Conservation (phyloP, 768 basidiomycete genomes). For the Strobilomyces dryophilus region DNA sequence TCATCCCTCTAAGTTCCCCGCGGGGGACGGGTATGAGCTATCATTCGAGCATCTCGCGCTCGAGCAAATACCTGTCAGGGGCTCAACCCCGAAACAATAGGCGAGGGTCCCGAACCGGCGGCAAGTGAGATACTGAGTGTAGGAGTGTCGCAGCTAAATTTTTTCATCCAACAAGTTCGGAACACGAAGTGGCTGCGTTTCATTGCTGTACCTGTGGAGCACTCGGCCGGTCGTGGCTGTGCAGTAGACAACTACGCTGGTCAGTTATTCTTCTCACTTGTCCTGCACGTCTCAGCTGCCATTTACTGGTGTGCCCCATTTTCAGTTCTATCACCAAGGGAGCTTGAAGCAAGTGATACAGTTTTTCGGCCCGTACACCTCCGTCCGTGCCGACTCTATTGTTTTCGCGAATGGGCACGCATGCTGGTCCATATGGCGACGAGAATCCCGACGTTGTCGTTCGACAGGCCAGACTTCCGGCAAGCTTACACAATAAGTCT, state of each 20-base stretch:
- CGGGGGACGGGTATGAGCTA: neutral
- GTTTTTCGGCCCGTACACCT: neutral
- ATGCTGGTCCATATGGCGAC: constrained; percentile 3
- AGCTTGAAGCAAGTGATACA: neutral
- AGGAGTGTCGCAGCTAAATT: no score
- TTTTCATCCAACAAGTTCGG: no score
- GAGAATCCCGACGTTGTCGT: neutral
- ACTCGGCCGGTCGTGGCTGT: no score
- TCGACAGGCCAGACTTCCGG: neutral
- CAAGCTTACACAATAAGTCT: constrained; percentile 19
- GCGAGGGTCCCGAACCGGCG: no score
- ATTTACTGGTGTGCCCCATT: neutral
- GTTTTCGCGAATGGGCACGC: constrained; percentile 14
- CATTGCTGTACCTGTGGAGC: no score
- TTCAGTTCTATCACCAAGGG: neutral
- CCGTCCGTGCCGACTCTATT: constrained; percentile 11
- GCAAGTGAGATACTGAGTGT: no score
- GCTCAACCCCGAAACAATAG: no score
- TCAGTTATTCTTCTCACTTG: neutral
- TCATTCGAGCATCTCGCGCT: neutral
- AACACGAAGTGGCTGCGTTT: no score
- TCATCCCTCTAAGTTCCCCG: no score
- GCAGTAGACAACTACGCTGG: neutral
- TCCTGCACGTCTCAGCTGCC: neutral
- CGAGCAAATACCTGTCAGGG: neutral